phyloP scores from a whole-genome alignment of 2,329 filamentous ascomycete genomes.

The Fusarium staphyleae region DNA sequence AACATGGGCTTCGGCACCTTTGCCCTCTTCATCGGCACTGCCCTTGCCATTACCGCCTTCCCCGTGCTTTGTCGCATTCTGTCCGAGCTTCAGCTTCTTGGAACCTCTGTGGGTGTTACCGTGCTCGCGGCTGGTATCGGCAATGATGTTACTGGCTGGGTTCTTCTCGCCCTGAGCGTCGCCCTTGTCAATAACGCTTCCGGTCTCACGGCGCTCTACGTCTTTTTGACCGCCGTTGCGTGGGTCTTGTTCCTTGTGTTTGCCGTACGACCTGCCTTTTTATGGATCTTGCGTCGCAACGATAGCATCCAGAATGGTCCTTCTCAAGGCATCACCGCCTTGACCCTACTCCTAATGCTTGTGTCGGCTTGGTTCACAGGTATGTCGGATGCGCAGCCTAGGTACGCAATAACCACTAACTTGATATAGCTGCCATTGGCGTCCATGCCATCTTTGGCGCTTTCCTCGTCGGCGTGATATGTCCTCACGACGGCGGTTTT shows the following conservation, averaged over 20 bases:
- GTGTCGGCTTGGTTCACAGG: conserved; percentile 85
- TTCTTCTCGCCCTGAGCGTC: conserved; percentile 90
- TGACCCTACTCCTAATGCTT: conserved; percentile 82
- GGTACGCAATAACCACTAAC: not conserved
- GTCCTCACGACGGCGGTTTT: conserved; percentile 88
- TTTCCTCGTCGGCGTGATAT: conserved; percentile 88
- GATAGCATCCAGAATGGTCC: conserved; percentile 87
- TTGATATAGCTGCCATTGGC: conserved; percentile 70
- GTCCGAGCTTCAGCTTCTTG: conserved; percentile 85
- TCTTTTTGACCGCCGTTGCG: conserved; percentile 76
- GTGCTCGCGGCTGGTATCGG: conserved; percentile 89
- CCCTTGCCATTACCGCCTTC: conserved; percentile 89
- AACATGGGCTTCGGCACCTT: conserved; percentile 62
- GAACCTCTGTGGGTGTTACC: conserved; percentile 84
- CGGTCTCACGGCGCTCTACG: conserved; percentile 84
- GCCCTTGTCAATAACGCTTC: conserved; percentile 87
- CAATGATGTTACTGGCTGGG: conserved; percentile 81
- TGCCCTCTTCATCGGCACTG: conserved; percentile 83
- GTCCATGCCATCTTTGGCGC: conserved; percentile 95
- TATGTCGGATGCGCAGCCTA: not conserved
- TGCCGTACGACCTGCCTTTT: conserved; percentile 74
- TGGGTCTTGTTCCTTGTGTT: conserved; percentile 80
- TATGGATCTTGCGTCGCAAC: conserved; percentile 75
- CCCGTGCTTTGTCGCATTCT: conserved; percentile 94
- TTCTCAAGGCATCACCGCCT: conserved; percentile 80